phyloP scores from a whole-genome alignment of 352 stramenopile genomes.

The Pythium monospermum region DNA sequence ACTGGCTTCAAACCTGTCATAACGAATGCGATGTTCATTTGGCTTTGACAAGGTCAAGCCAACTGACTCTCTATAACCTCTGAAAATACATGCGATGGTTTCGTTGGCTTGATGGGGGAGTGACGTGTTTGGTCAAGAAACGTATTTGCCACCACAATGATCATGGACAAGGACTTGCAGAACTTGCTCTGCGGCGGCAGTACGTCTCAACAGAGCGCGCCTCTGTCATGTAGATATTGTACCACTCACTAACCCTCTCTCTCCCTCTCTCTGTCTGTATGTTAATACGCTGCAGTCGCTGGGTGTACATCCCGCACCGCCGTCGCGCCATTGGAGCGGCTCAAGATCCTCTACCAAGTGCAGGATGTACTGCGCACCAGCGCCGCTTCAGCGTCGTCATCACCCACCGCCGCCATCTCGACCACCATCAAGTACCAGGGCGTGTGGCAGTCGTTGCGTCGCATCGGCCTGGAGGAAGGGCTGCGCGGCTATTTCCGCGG shows the following conservation, averaged over 20 bases:
- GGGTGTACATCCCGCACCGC: conserved; percentile 63
- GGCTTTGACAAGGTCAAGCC: conserved; percentile 2
- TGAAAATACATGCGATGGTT: neutral
- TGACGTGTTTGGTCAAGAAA: neutral
- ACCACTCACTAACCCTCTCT: neutral
- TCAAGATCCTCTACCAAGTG: conserved; percentile 81
- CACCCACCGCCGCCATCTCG: neutral
- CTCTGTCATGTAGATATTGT: too few species aligned
- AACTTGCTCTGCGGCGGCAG: conserved; percentile 72
- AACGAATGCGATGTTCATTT: conserved; percentile 5
- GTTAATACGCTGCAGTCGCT: conserved; percentile 34
- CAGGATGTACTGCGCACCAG: conserved; percentile 45
- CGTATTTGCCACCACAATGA: neutral
- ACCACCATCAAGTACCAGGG: conserved; percentile 45
- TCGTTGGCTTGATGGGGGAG: too few species aligned
- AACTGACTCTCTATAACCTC: neutral
- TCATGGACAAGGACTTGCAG: conserved; percentile 43
- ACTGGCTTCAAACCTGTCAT: neutral
- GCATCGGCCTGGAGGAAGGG: conserved; percentile 63
- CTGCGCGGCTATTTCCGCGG: conserved; percentile 64
- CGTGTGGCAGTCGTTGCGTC: conserved; percentile 47
- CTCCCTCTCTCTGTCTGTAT: neutral
- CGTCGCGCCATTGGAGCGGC: conserved; percentile 64
- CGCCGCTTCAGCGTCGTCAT: too few species aligned
- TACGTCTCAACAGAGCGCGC: conserved; percentile 27